Evolutionary conservation across 176 grass and related monocot genomes (phyloP).

Genomic region (Ensete glaucum): DNA sequence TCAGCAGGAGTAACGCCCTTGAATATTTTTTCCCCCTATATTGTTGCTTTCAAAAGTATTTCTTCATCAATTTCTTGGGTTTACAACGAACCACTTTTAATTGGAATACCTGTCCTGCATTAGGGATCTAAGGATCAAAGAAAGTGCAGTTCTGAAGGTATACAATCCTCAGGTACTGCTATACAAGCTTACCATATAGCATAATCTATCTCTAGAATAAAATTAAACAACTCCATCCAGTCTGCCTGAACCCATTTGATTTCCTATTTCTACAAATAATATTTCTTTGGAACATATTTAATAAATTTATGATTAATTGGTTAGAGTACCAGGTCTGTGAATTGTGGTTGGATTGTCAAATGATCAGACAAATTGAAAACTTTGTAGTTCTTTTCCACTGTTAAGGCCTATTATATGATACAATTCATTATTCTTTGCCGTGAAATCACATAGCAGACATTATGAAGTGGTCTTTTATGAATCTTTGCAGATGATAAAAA

Average conservation of each 20-base stretch:
- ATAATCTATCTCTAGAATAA: neutral
- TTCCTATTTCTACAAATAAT: neutral
- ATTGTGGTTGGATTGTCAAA: neutral
- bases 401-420: neutral
- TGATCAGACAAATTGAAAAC: neutral
- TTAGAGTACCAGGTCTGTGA: neutral
- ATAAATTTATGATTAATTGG: neutral
- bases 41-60: neutral
- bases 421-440: neutral
- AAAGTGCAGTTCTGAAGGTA: slow-evolving; percentile 41
- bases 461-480: slow-evolving; percentile 7
- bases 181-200: neutral
- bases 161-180: slow-evolving; percentile 34
- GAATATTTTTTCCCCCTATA: slow-evolving; percentile 20
- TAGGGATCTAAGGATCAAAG: slow-evolving; percentile 36
- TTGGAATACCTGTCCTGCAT: slow-evolving; percentile 12
- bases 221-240: neutral
- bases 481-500: slow-evolving; percentile 12
- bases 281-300: neutral
- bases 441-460: neutral
- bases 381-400: neutral
- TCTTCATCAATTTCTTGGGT: neutral
- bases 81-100: neutral
- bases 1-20: slow-evolving; percentile 22
- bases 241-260: neutral